These are phyloP conservation scores for Grammothele lineata DNA, from an alignment of 768 basidiomycete genomes.

Conservation along the genomic window DNA sequence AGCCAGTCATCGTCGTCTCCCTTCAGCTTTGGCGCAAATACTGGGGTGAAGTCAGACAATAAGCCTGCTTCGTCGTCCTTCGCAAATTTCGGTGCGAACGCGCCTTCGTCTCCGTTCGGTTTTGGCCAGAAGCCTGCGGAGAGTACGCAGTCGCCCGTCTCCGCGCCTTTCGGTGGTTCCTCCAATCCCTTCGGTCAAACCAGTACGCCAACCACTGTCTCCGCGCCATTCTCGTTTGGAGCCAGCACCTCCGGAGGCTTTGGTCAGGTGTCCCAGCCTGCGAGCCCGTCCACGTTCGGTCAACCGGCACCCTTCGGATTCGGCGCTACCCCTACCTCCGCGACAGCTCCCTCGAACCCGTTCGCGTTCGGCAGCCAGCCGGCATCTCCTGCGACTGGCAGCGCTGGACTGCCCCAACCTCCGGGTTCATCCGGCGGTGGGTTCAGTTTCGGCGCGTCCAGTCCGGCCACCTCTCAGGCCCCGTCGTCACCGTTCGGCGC, in stretches of 20 bases:
- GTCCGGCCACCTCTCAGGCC: slow-evolving; percentile 13
- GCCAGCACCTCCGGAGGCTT: slow-evolving; percentile 17
- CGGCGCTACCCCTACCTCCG: slow-evolving; percentile 23
- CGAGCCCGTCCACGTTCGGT: slow-evolving; percentile 26
- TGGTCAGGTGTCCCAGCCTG: slow-evolving; percentile 24
- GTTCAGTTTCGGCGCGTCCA: slow-evolving; percentile 23
- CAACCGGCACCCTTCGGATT: slow-evolving; percentile 23
- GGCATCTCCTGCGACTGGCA: slow-evolving; percentile 28
- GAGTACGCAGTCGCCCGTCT: slow-evolving; percentile 11
- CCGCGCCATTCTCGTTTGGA: slow-evolving; percentile 23
- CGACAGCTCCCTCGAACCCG: slow-evolving; percentile 27
- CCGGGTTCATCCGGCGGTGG: slow-evolving; percentile 13
- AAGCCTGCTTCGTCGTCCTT: slow-evolving; percentile 29
- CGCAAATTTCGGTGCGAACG: slow-evolving; percentile 42
- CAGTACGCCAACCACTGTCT: slow-evolving; percentile 13
- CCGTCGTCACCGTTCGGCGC: slow-evolving; percentile 27
- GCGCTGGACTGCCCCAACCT: slow-evolving; percentile 19
- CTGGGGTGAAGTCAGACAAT: slow-evolving; percentile 41
- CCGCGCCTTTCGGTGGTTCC: slow-evolving; percentile 25
- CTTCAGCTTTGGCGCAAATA: slow-evolving; percentile 29
- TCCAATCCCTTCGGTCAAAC: slow-evolving; percentile 43
- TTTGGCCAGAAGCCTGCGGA: slow-evolving; percentile 37
- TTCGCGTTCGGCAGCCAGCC: slow-evolving; percentile 30
- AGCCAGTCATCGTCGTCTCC: slow-evolving; percentile 11
- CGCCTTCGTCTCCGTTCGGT: slow-evolving; percentile 41